Evolutionary conservation across 2,329 filamentous ascomycete species (phyloP).

Genomic region (Hypoxylon sp.): DNA sequence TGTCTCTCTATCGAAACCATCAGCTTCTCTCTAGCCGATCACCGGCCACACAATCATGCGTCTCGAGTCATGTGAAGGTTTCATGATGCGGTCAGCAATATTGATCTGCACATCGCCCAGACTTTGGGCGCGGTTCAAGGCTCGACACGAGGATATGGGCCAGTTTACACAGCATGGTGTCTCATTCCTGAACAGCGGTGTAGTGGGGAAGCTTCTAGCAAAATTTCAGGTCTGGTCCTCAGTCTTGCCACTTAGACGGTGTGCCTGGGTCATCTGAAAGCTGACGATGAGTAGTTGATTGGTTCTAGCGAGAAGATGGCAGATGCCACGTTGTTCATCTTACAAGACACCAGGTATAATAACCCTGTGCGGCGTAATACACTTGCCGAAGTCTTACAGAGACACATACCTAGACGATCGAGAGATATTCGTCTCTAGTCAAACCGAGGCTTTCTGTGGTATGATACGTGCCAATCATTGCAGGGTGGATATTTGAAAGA

Average conservation of each 20-base stretch:
- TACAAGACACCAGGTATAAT: neutral
- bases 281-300: neutral
- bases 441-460: neutral
- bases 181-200: neutral
- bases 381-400: too few species aligned
- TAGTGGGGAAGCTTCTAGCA: neutral
- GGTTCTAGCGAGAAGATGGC: neutral
- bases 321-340: neutral
- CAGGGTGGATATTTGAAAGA: neutral
- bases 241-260: neutral
- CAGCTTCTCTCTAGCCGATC: too few species aligned
- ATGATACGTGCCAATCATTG: neutral
- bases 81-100: neutral
- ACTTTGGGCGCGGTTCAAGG: neutral
- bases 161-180: neutral
- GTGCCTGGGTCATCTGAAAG: neutral
- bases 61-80: neutral
- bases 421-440: neutral
- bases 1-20: neutral
- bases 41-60: neutral
- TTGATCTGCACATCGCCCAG: neutral
- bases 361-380: neutral
- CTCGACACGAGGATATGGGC: too few species aligned
- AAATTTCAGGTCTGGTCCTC: neutral
- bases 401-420: neutral